Evolutionary conservation across 164 flowering plant species (phyloP).

Genomic region (Magnolia officinalis): DNA sequence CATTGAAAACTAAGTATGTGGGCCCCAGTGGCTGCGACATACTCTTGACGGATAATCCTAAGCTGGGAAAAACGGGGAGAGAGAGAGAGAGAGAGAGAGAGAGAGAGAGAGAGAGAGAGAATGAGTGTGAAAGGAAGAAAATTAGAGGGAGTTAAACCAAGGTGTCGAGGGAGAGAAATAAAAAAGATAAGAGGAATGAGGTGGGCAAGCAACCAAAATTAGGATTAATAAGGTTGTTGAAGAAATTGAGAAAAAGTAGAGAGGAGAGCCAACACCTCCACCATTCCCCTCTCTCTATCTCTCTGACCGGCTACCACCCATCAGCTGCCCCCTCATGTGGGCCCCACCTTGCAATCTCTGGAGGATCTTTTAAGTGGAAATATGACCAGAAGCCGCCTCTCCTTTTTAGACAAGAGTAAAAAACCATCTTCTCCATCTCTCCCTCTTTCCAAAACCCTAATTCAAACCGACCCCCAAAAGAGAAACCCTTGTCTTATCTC

Average conservation of each 20-base stretch:
- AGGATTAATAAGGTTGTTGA: neutral
- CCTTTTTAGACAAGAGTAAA: slow-evolving; percentile 15
- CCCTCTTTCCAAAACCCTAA: slow-evolving; percentile 21
- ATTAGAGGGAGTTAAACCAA: neutral
- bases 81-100: too few species aligned
- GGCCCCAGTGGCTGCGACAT: too few species aligned
- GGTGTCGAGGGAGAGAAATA: neutral
- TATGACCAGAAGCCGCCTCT: slow-evolving; percentile 30
- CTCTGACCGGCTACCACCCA: slow-evolving; percentile 15
- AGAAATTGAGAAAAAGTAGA: neutral
- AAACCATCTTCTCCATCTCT: neutral
- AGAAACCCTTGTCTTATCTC: slow-evolving; percentile 1
- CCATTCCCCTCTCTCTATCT: slow-evolving; percentile 2
- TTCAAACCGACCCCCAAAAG: neutral
- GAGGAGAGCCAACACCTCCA: neutral
- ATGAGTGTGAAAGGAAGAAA: too few species aligned
- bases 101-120: too few species aligned
- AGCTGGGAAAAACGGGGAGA: too few species aligned
- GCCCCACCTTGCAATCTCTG: slow-evolving; percentile 21
- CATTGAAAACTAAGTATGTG: too few species aligned
- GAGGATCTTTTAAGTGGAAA: slow-evolving; percentile 25
- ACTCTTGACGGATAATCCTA: too few species aligned
- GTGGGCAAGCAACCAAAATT: neutral
- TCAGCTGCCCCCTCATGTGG: slow-evolving; percentile 11
- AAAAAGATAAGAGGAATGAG: neutral